Evolutionary conservation across 306 rosid species (phyloP).

Genomic region (Fagus sylvatica): DNA sequence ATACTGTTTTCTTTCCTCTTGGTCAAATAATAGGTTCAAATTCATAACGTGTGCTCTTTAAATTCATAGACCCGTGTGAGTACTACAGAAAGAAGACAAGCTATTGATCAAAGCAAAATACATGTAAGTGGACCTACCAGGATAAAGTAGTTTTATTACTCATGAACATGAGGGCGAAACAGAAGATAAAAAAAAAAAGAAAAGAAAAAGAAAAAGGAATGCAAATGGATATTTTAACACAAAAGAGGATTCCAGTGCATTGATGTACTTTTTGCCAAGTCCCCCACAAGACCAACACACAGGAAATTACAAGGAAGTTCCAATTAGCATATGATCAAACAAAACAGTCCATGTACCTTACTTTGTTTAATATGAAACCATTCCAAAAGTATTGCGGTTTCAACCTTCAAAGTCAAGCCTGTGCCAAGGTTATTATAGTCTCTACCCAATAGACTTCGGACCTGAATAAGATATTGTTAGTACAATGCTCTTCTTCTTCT

Average conservation of each 20-base stretch:
- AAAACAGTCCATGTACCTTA: background rate
- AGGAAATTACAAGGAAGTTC: conserved; percentile 24
- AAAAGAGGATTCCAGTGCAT: background rate
- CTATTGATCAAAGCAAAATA: background rate
- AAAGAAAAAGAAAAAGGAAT: background rate
- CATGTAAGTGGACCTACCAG: too few species aligned
- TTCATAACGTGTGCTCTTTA: background rate
- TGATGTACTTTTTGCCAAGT: background rate
- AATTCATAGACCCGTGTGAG: background rate
- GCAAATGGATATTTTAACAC: background rate
- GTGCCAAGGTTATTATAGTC: conserved; percentile 4
- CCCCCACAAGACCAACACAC: conserved; percentile 8
- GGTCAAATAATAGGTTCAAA: background rate
- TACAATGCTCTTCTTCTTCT: background rate
- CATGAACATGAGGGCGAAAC: too few species aligned
- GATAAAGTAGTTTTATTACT: too few species aligned
- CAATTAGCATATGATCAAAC: conserved; percentile 2
- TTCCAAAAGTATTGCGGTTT: conserved; percentile 2
- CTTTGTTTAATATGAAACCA: conserved; percentile 18
- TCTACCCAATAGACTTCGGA: background rate
- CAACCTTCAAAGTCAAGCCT: conserved; percentile 42
- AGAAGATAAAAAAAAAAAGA: too few species aligned
- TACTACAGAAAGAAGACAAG: background rate
- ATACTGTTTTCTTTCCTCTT: background rate
- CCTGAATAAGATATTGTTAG: background rate